Base-by-base conservation (phyloP, 2,329 filamentous ascomycete species). In the Knufia fluminis region DNA sequence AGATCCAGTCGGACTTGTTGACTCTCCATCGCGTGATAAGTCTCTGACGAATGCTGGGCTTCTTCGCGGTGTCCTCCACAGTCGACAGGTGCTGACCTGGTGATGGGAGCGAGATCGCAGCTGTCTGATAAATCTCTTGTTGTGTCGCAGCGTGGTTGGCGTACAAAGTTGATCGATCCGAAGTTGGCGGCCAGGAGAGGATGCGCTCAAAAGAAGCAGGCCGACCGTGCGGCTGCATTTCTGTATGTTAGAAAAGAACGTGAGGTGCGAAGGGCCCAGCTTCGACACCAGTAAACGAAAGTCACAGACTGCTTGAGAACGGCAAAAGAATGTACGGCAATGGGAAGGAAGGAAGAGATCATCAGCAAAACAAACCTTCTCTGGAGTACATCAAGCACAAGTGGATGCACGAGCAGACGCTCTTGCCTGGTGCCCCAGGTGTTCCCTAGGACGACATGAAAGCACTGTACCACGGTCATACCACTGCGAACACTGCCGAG, bases 1-100 rank as follows among this genome's bases (percentile, higher is more conserved):
- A 46, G 12, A 33, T 40, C 38, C 38, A 40, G 38, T 40, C 38
- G 3, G 38, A 40, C 16, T 40, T 40, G 38, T 40, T 40, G n/a
- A 40, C 38, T 22, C 38, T 14, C 38, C 38, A 40, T 10, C 38
- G 38, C 16, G 38, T 19, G 6, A 40, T 22, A 12, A 40, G n/a
- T 19, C 19, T 40, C n/a, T 40, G 38, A 19, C 17, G 22, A 12
- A 40, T 14, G 4, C 16, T 40, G 12, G 38, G 38, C 22, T 40
- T 40, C 19, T 16, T 17, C 8, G 38, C 12, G 4, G 38, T 12
- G 22, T 20, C 38, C 22, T 40, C 38, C 3, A 19, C 16, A 17
- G 14, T 40, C 22, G 38, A 16, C 4, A 17, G 3, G 3, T 19
- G 4, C 22, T 14, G 19, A 12, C 22, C 16, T 4, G 6, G 19